Percentiles rank a stretch among this genome's conserved stretches.
Conservation (phyloP, 306 rosid genomes). For the Canavalia ensiformis region DNA sequence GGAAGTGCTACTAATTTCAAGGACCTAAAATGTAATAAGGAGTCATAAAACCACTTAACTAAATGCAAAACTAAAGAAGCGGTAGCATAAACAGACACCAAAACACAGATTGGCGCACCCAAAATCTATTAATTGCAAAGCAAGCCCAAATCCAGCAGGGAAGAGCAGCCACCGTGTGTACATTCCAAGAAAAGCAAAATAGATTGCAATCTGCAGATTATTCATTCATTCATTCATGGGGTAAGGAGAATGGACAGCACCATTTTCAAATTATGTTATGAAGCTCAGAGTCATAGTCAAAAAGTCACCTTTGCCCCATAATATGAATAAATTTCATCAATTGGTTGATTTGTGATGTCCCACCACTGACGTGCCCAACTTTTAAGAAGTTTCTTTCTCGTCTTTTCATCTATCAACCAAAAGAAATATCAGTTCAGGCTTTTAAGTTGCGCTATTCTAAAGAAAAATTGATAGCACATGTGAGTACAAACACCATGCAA, state of each 20-base stretch:
- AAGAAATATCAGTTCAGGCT: constrained; percentile 48
- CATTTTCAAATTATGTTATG: constrained; percentile 12
- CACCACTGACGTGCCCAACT: constrained; percentile 93
- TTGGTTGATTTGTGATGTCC: constrained; percentile 85
- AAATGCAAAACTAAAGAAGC: constrained; percentile 39
- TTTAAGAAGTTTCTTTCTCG: constrained; percentile 80
- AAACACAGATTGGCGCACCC: constrained; percentile 64
- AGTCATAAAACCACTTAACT: constrained; percentile 37
- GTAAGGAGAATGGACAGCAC: constrained; percentile 44
- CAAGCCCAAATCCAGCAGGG: constrained; percentile 82
- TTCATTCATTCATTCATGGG: constrained; percentile 41
- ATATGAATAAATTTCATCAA: constrained; percentile 87
- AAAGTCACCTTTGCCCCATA: constrained; percentile 84
- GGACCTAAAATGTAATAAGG: constrained; percentile 65
- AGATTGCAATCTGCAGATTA: constrained; percentile 81
- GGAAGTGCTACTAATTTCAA: constrained; percentile 79
- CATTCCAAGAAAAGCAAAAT: constrained; percentile 99
- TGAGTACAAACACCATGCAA: constrained; percentile 79
- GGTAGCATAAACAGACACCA: constrained; percentile 27
- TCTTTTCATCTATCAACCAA: constrained; percentile 76
- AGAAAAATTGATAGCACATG: constrained; percentile 40
- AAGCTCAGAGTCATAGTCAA: constrained; percentile 24
- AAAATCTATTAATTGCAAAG: constrained; percentile 76
- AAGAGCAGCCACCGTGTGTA: constrained; percentile 90
- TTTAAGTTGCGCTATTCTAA: constrained; percentile 32